These are phyloP conservation scores for Conticribra guillardii DNA, from an alignment of 108 stramenopile genomes.

Conservation along the genomic window DNA sequence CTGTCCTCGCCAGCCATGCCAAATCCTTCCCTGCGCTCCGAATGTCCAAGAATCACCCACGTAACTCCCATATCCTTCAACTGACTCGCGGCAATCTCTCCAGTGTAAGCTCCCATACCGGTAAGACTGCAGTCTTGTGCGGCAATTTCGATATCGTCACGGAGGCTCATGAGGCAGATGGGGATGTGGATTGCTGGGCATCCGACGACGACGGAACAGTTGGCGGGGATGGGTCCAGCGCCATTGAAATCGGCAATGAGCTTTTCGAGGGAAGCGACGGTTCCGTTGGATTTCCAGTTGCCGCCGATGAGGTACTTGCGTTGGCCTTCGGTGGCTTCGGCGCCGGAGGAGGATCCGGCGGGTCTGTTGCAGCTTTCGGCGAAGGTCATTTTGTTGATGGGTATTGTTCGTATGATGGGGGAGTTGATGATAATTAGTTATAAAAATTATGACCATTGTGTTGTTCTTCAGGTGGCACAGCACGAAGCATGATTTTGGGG, in stretches of 20 bases:
- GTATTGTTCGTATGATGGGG: no score
- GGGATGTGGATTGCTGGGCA: slow-evolving; percentile 82
- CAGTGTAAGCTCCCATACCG: slow-evolving; percentile 94
- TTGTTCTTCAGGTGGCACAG: no score
- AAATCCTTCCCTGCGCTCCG: slow-evolving; percentile 95
- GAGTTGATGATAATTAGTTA: no score
- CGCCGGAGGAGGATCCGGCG: slow-evolving; percentile 50
- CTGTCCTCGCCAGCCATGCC: slow-evolving; percentile 93
- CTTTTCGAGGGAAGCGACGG: slow-evolving; percentile 65
- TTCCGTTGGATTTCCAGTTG: slow-evolving; percentile 96
- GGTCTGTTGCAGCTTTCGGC: slow-evolving; percentile 44
- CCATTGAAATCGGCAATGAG: slow-evolving; percentile 87
- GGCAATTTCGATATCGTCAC: slow-evolving; percentile 83
- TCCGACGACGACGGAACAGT: slow-evolving; percentile 85
- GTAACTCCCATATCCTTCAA: slow-evolving; percentile 94
- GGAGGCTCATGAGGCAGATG: slow-evolving; percentile 59
- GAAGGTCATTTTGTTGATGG: slow-evolving; percentile 42
- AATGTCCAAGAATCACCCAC: slow-evolving; percentile 99
- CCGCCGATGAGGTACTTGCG: slow-evolving; percentile 91
- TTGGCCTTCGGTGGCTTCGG: slow-evolving; percentile 50
- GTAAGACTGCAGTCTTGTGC: slow-evolving; percentile 84
- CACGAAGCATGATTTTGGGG: no score
- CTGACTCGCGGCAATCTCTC: slow-evolving; percentile 90
- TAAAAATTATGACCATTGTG: no score
- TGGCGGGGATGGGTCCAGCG: slow-evolving; percentile 84